Evolutionary conservation across 176 grass and related monocot genomes (phyloP), one percentile per base, ranked within the genome.

Genomic region (Leersia perrieri): DNA sequence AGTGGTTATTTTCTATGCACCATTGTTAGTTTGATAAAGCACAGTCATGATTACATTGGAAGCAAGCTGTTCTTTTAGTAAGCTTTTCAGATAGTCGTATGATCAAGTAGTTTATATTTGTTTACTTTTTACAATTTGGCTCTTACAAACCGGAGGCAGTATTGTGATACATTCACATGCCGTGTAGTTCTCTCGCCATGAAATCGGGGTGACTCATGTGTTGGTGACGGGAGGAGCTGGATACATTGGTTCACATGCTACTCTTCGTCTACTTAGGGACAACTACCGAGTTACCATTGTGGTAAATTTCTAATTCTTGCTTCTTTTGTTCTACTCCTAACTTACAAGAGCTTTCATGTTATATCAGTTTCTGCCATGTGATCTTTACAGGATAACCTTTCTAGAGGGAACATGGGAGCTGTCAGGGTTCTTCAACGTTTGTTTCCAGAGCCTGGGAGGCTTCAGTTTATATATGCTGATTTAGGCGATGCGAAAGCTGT

Each of bases 391-490:
- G 96, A 99, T 88, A 99, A 99, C 68, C 90, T 99, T 77, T 99
- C 96, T 9, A 95, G 96, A 75, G 96, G 96, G 62, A 99, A 99
- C 76, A 91, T 93, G 82, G 96, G 90, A 72, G 96, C 96, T 55
- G 91, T 99, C 18, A 95, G 60, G 83, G 67, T 85, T 69, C 90
- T 99, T 61, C 92, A 91, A 74, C 67, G 75, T 35, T 39, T 99
- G 33, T 99, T 89, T 69, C 92, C 96, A 78, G 87, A 95, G 38
- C 90, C 87, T 40, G 96, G 96, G 64, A 99, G 88, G 82, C 90
- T 99, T 85, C 96, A 99, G 45, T 99, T 99, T 89, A 95, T 99
- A 68, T 93, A 95, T 83, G 93, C 88, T 83, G 96, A 99, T 82
- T 87, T 99, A 82, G 96, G 96, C 25, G 88, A 99, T 82, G 66